Evolutionary conservation across 768 basidiomycete genomes (phyloP).

Genomic region (Phylloporus rhodoxanthus): DNA sequence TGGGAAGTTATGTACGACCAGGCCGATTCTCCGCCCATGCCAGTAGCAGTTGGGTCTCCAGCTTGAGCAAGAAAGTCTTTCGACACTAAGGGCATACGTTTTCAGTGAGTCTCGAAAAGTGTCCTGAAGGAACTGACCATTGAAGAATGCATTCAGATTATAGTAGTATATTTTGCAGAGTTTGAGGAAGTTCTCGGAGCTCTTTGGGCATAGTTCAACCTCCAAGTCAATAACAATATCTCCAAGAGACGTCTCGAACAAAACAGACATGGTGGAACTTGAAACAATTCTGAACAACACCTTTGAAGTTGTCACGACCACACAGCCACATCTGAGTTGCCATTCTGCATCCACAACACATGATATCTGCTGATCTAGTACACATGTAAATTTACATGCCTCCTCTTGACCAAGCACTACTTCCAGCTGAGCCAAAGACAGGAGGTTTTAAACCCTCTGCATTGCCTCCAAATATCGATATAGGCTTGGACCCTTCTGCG

Average conservation of each 20-base stretch:
- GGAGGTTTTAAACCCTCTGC: constrained; percentile 9
- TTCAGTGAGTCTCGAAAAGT: constrained; percentile 1
- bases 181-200: constrained; percentile 95
- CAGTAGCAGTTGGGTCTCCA: constrained; percentile 94
- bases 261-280: constrained; percentile 68
- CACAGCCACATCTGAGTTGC: not conserved
- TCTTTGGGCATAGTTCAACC: constrained; percentile 82
- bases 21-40: constrained; percentile 88
- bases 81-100: constrained; percentile 53
- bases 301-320: no score
- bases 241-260: constrained; percentile 94
- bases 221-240: constrained; percentile 97
- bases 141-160: constrained; percentile 96
- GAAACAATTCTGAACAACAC: not conserved
- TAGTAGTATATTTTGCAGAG: constrained; percentile 97
- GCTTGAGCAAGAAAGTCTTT: constrained; percentile 96
- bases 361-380: not conserved
- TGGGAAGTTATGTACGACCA: constrained; percentile 68
- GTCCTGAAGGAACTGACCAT: constrained; percentile 54
- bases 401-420: not conserved
- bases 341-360: not conserved
- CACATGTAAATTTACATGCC: not conserved
- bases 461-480: constrained; percentile 4
- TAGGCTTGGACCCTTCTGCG: constrained; percentile 12
- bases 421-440: constrained; percentile 7